phyloP scores from a whole-genome alignment of 2,329 filamentous ascomycete genomes.

The Xylariomycetidae sp. region DNA sequence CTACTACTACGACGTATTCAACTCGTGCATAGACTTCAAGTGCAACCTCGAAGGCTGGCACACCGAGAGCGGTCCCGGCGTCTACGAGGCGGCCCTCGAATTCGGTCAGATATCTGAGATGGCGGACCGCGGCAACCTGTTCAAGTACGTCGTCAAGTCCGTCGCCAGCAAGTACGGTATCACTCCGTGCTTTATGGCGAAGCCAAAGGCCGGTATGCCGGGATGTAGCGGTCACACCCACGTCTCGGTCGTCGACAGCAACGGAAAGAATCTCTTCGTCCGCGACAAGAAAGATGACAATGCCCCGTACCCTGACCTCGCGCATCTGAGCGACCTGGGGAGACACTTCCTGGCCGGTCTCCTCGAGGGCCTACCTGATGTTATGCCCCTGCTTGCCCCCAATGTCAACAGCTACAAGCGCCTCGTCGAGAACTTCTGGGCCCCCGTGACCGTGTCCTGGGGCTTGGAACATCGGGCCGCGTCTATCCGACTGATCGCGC shows the following conservation, averaged over 20 bases:
- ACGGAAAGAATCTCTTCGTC: slow-evolving; percentile 80
- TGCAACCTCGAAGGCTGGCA: slow-evolving; percentile 79
- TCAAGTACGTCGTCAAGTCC: slow-evolving; percentile 93
- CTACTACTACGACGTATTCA: slow-evolving; percentile 77
- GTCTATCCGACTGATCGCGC: slow-evolving; percentile 82
- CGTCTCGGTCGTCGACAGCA: slow-evolving; percentile 75
- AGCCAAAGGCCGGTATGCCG: slow-evolving; percentile 83
- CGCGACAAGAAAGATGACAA: slow-evolving; percentile 67
- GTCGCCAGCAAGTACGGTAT: slow-evolving; percentile 84
- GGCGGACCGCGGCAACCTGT: slow-evolving; percentile 87
- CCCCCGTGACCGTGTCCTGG: slow-evolving; percentile 96
- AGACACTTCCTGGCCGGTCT: slow-evolving; percentile 91
- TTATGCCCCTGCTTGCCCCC: slow-evolving; percentile 93
- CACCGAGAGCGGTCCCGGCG: slow-evolving; percentile 76
- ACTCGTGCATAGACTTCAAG: slow-evolving; percentile 64
- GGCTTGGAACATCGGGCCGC: slow-evolving; percentile 92
- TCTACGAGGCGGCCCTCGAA: slow-evolving; percentile 92
- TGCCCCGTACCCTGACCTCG: slow-evolving; percentile 70
- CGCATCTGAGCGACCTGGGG: slow-evolving; percentile 78
- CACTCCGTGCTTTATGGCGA: slow-evolving; percentile 98
- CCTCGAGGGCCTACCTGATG: slow-evolving; percentile 80
- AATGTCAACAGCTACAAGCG: slow-evolving; percentile 98
- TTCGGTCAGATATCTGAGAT: slow-evolving; percentile 84
- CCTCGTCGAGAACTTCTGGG: slow-evolving; percentile 98
- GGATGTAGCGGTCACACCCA: slow-evolving; percentile 97